phyloP scores from a whole-genome alignment of 2,329 filamentous ascomycete genomes.

The Achaetomium macrosporum region DNA sequence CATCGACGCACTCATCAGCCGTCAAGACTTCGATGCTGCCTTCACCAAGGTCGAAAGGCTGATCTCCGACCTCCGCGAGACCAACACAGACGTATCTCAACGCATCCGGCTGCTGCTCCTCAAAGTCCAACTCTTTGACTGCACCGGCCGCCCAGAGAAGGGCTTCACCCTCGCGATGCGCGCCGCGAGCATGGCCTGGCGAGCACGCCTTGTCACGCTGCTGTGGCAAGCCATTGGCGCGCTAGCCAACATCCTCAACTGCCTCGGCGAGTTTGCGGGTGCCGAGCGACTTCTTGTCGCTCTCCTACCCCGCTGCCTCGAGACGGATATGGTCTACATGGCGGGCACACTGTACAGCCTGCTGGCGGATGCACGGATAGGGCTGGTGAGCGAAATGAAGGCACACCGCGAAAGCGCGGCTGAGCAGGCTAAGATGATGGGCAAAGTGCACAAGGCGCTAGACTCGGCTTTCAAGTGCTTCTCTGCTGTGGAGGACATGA shows the following conservation, averaged over 20 bases:
- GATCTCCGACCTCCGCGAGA: slow-evolving; percentile 37
- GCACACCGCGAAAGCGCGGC: neutral
- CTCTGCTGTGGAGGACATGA: slow-evolving; percentile 59
- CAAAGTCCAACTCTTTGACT: slow-evolving; percentile 66
- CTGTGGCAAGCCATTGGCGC: slow-evolving; percentile 68
- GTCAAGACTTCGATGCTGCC: slow-evolving; percentile 43
- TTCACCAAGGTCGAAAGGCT: slow-evolving; percentile 44
- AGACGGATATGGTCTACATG: slow-evolving; percentile 58
- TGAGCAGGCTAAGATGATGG: slow-evolving; percentile 50
- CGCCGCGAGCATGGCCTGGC: slow-evolving; percentile 67
- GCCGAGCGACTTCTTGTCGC: slow-evolving; percentile 59
- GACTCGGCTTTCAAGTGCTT: slow-evolving; percentile 60
- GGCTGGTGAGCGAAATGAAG: slow-evolving; percentile 54
- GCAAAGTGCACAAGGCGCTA: slow-evolving; percentile 53
- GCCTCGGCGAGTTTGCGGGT: slow-evolving; percentile 63
- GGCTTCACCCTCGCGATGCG: slow-evolving; percentile 72
- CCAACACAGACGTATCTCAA: slow-evolving; percentile 52
- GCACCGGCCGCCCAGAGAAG: slow-evolving; percentile 62
- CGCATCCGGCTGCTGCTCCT: slow-evolving; percentile 65
- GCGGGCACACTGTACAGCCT: slow-evolving; percentile 62
- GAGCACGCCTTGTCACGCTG: slow-evolving; percentile 59
- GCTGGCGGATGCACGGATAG: slow-evolving; percentile 73
- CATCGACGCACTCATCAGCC: slow-evolving; percentile 45
- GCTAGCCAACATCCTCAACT: slow-evolving; percentile 62
- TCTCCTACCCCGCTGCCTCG: slow-evolving; percentile 69